Percentiles rank a stretch among this genome's conserved stretches.
Conservation (phyloP, 768 basidiomycete species). For the Termitomyces sp. region DNA sequence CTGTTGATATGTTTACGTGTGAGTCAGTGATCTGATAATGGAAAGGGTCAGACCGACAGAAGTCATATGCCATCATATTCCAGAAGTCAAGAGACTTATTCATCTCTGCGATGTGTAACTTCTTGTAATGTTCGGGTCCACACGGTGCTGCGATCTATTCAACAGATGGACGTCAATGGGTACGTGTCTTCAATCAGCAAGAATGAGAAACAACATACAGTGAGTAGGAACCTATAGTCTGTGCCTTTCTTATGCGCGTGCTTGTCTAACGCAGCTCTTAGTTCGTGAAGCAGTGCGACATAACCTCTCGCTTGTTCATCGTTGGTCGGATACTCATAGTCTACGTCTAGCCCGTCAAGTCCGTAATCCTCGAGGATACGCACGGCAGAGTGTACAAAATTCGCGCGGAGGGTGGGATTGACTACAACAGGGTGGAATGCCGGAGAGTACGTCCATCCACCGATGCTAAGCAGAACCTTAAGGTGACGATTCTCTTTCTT, state of each 20-base stretch:
- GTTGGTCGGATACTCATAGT: slow-evolving; percentile 89
- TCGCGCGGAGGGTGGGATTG: slow-evolving; percentile 51
- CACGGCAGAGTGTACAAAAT: slow-evolving; percentile 80
- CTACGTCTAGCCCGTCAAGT: slow-evolving; percentile 86
- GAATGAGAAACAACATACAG: slow-evolving; percentile 44
- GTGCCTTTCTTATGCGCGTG: slow-evolving; percentile 58
- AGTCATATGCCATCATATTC: slow-evolving; percentile 97
- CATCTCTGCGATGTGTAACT: slow-evolving; percentile 79
- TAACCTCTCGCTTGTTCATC: slow-evolving; percentile 78
- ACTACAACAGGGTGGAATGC: slow-evolving; percentile 82
- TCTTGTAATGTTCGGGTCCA: slow-evolving; percentile 81
- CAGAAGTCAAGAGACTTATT: slow-evolving; percentile 87
- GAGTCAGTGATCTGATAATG: neutral
- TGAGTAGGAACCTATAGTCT: slow-evolving; percentile 64
- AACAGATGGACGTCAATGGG: neutral
- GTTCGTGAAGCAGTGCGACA: slow-evolving; percentile 70
- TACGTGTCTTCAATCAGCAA: neutral
- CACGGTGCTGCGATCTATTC: slow-evolving; percentile 86
- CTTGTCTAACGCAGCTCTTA: slow-evolving; percentile 69
- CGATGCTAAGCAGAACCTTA: slow-evolving; percentile 82
- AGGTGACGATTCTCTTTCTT: slow-evolving; percentile 83
- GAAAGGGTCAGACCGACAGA: slow-evolving; percentile 40
- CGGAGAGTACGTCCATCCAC: slow-evolving; percentile 93
- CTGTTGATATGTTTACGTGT: slow-evolving; percentile 25
- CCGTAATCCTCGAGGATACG: slow-evolving; percentile 87